Evolutionary conservation across 352 stramenopile genomes (phyloP).

Genomic region (Phytophthora europaea): DNA sequence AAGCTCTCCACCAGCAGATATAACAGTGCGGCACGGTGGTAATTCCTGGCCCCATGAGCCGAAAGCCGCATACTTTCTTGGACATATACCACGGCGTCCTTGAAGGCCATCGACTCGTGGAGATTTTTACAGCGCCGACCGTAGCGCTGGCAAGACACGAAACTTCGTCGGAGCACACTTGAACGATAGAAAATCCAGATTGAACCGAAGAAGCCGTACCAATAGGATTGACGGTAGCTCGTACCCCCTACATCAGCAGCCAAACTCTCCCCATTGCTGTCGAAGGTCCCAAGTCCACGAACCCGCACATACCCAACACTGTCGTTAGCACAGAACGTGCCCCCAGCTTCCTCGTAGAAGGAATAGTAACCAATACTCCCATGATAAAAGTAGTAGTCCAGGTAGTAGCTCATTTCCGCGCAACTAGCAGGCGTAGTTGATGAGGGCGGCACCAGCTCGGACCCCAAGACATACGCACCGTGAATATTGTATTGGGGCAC

Average conservation of each 20-base stretch:
- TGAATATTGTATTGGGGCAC: conserved; percentile 19
- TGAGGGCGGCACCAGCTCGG: background rate
- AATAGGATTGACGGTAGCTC: conserved; percentile 14
- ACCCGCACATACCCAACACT: conserved; percentile 23
- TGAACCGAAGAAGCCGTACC: conserved; percentile 15
- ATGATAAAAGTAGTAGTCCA: conserved; percentile 25
- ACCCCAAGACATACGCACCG: conserved; percentile 9
- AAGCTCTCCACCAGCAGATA: conserved; percentile 23
- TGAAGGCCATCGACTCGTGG: conserved; percentile 2
- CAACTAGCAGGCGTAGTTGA: background rate
- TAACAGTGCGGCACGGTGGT: conserved; percentile 14
- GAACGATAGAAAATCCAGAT: conserved; percentile 19
- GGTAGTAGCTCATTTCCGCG: conserved; percentile 9
- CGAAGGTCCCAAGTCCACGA: conserved; percentile 12
- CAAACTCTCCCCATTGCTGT: conserved; percentile 14
- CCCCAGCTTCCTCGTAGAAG: conserved; percentile 22
- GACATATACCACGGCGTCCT: conserved; percentile 14
- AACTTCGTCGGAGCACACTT: conserved; percentile 14
- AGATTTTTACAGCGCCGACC: conserved; percentile 4
- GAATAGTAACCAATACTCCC: conserved; percentile 17
- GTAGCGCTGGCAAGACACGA: conserved; percentile 6
- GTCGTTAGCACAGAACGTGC: conserved; percentile 17
- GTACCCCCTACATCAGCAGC: conserved; percentile 5
- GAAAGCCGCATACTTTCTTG: conserved; percentile 15
- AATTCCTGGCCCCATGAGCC: conserved; percentile 17